Conservation (phyloP, 345 rosid genomes). For the Euphorbia peplus region DNA sequence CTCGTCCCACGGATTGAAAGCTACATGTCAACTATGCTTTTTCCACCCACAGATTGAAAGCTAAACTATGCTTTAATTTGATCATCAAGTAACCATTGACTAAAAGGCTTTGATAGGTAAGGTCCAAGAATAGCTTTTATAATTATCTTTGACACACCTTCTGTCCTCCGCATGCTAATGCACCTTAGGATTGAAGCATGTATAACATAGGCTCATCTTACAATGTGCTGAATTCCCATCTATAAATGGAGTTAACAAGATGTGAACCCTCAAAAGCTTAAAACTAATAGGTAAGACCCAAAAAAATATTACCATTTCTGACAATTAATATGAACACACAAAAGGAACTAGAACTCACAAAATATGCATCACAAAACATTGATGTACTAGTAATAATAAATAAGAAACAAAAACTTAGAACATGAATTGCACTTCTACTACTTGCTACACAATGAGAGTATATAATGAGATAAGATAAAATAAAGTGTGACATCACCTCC, state of each 20-base stretch:
- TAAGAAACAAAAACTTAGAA: not conserved
- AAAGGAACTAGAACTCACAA: not conserved
- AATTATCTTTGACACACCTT: too few relatives aligned
- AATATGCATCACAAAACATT: not conserved
- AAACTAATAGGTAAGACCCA: too few relatives aligned
- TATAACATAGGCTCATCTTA: too few relatives aligned
- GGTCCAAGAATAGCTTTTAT: too few relatives aligned
- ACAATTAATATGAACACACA: not conserved
- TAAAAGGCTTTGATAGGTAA: too few relatives aligned
- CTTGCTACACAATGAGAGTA: not conserved
- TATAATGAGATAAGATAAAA: not conserved
- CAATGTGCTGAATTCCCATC: too few relatives aligned
- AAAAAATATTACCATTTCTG: too few relatives aligned
- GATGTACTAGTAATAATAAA: not conserved
- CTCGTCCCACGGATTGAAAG: constrained; percentile 1
- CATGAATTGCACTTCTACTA: constrained; percentile 8
- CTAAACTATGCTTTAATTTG: constrained; percentile 8
- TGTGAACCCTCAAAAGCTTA: too few relatives aligned
- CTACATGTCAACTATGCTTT: constrained; percentile 9
- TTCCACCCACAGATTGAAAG: not conserved
- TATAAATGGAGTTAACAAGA: too few relatives aligned
- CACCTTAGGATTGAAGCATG: too few relatives aligned
- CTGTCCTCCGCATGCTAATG: too few relatives aligned
- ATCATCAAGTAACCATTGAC: not conserved
- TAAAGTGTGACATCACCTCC: constrained; percentile 34